phyloP scores from a whole-genome alignment of 164 flowering plant genomes.

The Chloranthus sessilifolius region DNA sequence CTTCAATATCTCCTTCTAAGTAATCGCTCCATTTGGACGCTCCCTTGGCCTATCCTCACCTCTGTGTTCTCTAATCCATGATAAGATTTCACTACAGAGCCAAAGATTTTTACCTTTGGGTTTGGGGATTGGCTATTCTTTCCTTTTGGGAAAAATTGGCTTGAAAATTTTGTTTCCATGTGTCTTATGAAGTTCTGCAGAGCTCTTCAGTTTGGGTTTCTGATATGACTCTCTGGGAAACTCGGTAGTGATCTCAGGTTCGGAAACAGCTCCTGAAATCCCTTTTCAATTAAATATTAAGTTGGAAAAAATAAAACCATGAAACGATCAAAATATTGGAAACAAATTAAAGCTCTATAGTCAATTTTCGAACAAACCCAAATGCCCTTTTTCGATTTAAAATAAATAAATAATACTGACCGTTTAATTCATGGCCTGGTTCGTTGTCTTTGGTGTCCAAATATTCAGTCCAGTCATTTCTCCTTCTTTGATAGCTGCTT shows the following conservation, averaged over 20 bases:
- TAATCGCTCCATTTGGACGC: constrained; percentile 49
- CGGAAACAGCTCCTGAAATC: constrained; percentile 23
- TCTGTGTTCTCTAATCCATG: constrained; percentile 12
- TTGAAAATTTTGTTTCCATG: constrained; percentile 20
- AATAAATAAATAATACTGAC: not conserved
- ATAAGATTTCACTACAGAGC: constrained; percentile 18
- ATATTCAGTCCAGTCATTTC: constrained; percentile 65
- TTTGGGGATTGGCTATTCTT: not conserved
- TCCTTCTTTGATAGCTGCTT: constrained; percentile 19
- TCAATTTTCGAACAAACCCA: no score
- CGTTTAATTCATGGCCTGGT: not conserved
- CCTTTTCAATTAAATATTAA: not conserved
- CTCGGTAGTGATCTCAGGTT: constrained; percentile 51
- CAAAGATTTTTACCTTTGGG: constrained; percentile 18
- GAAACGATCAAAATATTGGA: no score
- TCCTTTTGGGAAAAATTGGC: constrained; percentile 35
- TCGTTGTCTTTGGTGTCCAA: constrained; percentile 30
- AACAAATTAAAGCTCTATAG: no score
- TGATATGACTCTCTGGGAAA: constrained; percentile 42
- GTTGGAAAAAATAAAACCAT: not conserved
- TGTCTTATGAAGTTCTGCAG: no score
- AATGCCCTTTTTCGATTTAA: no score
- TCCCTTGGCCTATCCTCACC: constrained; percentile 1
- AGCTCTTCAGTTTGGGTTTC: no score
- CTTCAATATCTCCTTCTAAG: constrained; percentile 25